Percentiles rank a stretch among this genome's conserved stretches.
These are phyloP conservation scores for Solanum pennellii DNA, from an alignment of 257 asterid genomes.

Conservation along the genomic window DNA sequence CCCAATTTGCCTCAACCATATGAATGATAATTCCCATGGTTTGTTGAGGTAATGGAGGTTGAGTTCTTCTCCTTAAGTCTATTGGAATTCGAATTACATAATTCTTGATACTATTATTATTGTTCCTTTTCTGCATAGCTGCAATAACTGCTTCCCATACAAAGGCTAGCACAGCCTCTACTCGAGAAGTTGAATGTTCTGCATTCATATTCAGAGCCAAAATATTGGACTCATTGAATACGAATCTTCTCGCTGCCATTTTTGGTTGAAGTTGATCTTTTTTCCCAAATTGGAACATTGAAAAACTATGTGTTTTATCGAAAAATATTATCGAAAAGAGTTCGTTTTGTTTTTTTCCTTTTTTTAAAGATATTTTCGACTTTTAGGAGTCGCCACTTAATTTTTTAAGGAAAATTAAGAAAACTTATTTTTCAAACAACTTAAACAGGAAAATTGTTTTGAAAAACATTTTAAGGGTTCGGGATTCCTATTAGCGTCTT, in stretches of 20 bases:
- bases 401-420: no score
- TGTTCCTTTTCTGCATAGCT: neutral
- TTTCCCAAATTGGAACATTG: neutral
- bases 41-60: neutral
- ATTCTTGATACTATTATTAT: neutral
- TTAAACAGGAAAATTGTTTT: no score
- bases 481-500: no score
- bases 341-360: no score
- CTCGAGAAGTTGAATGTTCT: neutral
- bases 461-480: no score
- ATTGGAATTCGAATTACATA: neutral
- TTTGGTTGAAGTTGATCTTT: neutral
- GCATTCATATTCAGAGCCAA: neutral
- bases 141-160: neutral
- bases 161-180: neutral
- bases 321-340: no score
- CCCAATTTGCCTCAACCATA: neutral
- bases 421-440: no score
- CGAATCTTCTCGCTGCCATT: neutral
- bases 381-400: no score
- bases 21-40: neutral
- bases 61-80: neutral
- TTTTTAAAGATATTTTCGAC: no score
- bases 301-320: neutral
- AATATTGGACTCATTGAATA: neutral